phyloP scores from a whole-genome alignment of 805 yeast genomes.

The Candida chauliodis region DNA sequence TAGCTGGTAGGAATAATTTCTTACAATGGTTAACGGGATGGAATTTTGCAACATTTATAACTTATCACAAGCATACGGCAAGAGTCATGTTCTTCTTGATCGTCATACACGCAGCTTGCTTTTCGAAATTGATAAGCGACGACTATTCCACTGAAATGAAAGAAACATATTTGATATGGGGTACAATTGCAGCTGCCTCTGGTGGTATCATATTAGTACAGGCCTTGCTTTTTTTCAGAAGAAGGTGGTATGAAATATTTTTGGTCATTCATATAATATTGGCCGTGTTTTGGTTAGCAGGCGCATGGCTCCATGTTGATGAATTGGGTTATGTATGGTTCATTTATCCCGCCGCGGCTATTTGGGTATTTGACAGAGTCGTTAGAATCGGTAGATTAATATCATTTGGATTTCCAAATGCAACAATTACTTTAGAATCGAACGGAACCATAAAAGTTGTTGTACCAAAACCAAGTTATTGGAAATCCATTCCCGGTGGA shows the following conservation, averaged over 20 bases:
- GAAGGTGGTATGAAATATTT: slow-evolving; percentile 37
- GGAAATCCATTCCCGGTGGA: slow-evolving; percentile 39
- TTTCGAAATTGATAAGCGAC: slow-evolving; percentile 22
- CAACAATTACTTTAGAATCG: slow-evolving; percentile 32
- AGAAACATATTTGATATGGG: slow-evolving; percentile 20
- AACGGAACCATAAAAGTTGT: slow-evolving; percentile 42
- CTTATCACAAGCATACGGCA: slow-evolving; percentile 46
- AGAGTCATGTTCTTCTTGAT: slow-evolving; percentile 25
- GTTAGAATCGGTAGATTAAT: slow-evolving; percentile 29
- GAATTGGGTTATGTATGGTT: slow-evolving; percentile 23
- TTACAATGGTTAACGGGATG: slow-evolving; percentile 59
- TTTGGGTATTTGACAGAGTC: slow-evolving; percentile 36
- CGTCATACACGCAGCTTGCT: slow-evolving; percentile 28
- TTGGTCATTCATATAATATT: slow-evolving; percentile 29
- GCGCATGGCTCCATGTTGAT: slow-evolving; percentile 37
- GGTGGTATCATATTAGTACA: slow-evolving; percentile 29
- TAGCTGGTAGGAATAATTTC: slow-evolving; percentile 63
- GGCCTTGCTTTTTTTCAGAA: slow-evolving; percentile 30
- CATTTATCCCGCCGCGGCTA: slow-evolving; percentile 28
- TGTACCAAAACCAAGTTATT: slow-evolving; percentile 44
- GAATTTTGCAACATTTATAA: slow-evolving; percentile 41
- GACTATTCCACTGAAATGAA: slow-evolving; percentile 3
- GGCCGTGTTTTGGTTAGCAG: slow-evolving; percentile 42
- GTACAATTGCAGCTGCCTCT: slow-evolving; percentile 31
- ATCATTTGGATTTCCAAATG: slow-evolving; percentile 30